A percentile compares a stretch with the other conserved stretches of the same genome.
phyloP scores from a whole-genome alignment of 495 filamentous ascomycete genomes.

The Annulohypoxylon maeteangense region DNA sequence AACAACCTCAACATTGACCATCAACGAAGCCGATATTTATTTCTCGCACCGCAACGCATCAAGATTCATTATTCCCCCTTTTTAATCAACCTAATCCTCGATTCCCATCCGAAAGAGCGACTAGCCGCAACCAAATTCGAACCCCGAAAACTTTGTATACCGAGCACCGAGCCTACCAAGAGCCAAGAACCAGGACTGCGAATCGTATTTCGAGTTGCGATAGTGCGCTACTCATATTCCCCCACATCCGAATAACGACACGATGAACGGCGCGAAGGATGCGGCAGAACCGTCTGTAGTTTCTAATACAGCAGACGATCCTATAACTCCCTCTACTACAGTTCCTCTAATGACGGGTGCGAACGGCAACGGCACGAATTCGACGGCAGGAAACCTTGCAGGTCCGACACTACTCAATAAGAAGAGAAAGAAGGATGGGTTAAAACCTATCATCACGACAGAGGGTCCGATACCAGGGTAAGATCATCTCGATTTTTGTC shows the following conservation, averaged over 20 bases:
- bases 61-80: background rate
- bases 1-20: background rate
- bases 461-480: conserved; percentile 66
- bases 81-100: conserved; percentile 10
- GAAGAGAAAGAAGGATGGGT: conserved; percentile 87
- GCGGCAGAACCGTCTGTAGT: conserved; percentile 23
- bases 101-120: conserved; percentile 16
- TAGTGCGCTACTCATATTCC: conserved; percentile 18
- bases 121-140: conserved; percentile 10
- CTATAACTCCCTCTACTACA: conserved; percentile 26
- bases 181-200: background rate
- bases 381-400: conserved; percentile 45
- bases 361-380: conserved; percentile 43
- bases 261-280: conserved; percentile 41
- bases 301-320: background rate
- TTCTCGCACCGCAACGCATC: conserved; percentile 10
- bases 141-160: conserved; percentile 8
- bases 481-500: conserved; percentile 27
- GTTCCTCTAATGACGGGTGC: conserved; percentile 47
- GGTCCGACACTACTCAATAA: conserved; percentile 65
- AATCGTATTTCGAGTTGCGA: conserved; percentile 23
- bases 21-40: background rate
- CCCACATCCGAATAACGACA: conserved; percentile 9
- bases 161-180: conserved; percentile 5
- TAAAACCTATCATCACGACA: conserved; percentile 91